These are phyloP conservation scores for Nemania sp. DNA, from an alignment of 2,329 filamentous ascomycete species.

Conservation along the genomic window DNA sequence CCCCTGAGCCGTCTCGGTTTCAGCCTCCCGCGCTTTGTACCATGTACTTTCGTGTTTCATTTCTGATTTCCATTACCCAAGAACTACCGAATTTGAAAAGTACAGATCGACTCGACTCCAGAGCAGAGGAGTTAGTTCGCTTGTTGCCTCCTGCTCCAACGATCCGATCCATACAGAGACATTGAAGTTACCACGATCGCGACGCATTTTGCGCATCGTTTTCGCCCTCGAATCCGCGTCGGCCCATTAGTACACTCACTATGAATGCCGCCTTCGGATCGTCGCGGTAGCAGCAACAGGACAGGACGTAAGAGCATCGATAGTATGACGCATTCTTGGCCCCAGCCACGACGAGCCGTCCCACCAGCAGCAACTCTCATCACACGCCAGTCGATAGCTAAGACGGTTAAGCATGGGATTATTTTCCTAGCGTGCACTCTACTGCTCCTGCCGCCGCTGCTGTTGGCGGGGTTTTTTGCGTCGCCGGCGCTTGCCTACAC, in stretches of 20 bases:
- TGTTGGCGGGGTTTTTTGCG: slow-evolving; percentile 35
- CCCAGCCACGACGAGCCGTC: slow-evolving; percentile 6
- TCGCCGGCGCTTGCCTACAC: slow-evolving; percentile 41
- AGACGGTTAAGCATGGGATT: slow-evolving; percentile 5
- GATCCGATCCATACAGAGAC: not conserved
- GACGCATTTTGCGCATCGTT: not conserved
- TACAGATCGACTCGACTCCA: not conserved
- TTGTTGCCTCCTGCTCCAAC: slow-evolving; percentile 22
- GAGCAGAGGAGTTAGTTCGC: too few species aligned
- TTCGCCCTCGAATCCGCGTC: not conserved
- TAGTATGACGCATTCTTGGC: slow-evolving; percentile 12
- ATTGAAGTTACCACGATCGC: not conserved
- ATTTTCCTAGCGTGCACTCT: slow-evolving; percentile 23
- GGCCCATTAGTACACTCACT: slow-evolving; percentile 24
- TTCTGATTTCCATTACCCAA: not conserved
- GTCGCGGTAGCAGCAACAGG: slow-evolving; percentile 31
- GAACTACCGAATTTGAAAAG: not conserved
- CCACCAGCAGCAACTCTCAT: too few species aligned
- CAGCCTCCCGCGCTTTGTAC: slow-evolving; percentile 14
- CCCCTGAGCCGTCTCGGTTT: slow-evolving; percentile 18
- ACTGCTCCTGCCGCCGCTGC: slow-evolving; percentile 34
- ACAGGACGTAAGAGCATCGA: slow-evolving; percentile 15
- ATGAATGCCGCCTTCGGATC: slow-evolving; percentile 31
- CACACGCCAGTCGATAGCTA: not conserved
- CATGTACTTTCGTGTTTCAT: not conserved